Evolutionary conservation across 208 protist species (phyloP).

Genomic region (Trypanosoma avium): DNA sequence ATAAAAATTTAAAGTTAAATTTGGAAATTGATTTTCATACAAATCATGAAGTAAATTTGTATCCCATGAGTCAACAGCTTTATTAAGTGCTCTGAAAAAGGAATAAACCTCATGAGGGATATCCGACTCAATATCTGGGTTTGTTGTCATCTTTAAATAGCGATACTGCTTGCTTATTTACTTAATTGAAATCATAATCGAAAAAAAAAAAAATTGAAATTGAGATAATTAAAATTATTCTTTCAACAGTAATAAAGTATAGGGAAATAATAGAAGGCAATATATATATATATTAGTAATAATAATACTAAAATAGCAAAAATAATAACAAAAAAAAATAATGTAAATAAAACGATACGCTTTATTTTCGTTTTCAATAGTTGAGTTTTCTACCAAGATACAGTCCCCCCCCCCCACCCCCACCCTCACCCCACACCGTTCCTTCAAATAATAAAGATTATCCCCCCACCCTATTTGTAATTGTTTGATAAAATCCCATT

Average conservation of each 20-base stretch:
- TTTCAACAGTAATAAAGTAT: too few species aligned
- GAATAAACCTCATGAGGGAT: constrained; percentile 76
- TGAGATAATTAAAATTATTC: neutral
- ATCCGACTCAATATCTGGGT: constrained; percentile 90
- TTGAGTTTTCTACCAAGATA: too few species aligned
- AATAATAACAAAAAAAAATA: constrained; percentile 20
- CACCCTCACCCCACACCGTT: too few species aligned
- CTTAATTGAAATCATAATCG: constrained; percentile 2
- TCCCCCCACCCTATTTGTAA: neutral
- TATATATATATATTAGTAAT: neutral
- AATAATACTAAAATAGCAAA: constrained; percentile 12
- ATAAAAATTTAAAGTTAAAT: constrained; percentile 76
- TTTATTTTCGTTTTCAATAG: neutral
- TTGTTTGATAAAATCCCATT: neutral
- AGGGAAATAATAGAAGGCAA: too few species aligned
- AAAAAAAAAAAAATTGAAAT: constrained; percentile 15
- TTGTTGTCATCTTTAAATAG: constrained; percentile 62
- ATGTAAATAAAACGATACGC: constrained; percentile 9
- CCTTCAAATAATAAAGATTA: neutral
- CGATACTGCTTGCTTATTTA: neutral
- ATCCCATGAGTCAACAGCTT: constrained; percentile 70
- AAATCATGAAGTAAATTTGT: constrained; percentile 65
- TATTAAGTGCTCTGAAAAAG: constrained; percentile 76
- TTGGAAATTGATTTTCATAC: constrained; percentile 80
- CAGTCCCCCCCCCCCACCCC: too few species aligned